Evolutionary conservation across 2,329 filamentous ascomycete species (phyloP), one percentile per base, ranked within the genome.

Genomic region (Calonectria montana): DNA sequence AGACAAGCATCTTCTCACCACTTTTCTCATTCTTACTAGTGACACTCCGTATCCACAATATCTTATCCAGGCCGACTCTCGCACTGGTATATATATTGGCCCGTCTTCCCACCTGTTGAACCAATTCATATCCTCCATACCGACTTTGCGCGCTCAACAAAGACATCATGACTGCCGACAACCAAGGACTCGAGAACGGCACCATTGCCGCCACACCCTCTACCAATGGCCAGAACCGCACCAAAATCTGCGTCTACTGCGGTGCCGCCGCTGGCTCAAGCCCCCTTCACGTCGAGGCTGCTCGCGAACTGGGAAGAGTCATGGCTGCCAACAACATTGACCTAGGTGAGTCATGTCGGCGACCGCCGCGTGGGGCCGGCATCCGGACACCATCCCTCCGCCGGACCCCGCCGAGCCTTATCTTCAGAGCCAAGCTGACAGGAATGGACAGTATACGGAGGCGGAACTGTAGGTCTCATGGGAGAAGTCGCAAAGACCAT

Each of bases 391-490:
- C 27, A 25, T 10, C 4, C 37, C n/a, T 25, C 43, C 39, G 41
- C 57, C 50, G 65, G 59, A 59, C 27, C 31, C 35, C 27, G 41
- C 59, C 41, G 65, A 29, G 27, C 23, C 23, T 23, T 2, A 43
- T 15, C 8, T 15, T 39, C 21, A 50, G 27, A 16, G 29, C 12
- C 23, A 16, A 41, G 35, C 69, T 71, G 23, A 71, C 65, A 35
- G 18, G 21, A 15, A 29, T 29, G 6, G 13, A 64, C 55, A 91
- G 95, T 98, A 75, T 99, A 98, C 84, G 97, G 97, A 77, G 97
- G 97, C 77, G 97, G 97, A 80, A 98, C 96, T 2, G 91, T 95
- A 43, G 97, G 97, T 12, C 89, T 99, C 55, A 99, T 99, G 97
- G 97, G 97, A 81, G 95, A 98, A 82, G 85, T 98, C 13, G 95